phyloP scores from a whole-genome alignment of 371 early-diverging fungal genomes.

The Mucor irregularis region DNA sequence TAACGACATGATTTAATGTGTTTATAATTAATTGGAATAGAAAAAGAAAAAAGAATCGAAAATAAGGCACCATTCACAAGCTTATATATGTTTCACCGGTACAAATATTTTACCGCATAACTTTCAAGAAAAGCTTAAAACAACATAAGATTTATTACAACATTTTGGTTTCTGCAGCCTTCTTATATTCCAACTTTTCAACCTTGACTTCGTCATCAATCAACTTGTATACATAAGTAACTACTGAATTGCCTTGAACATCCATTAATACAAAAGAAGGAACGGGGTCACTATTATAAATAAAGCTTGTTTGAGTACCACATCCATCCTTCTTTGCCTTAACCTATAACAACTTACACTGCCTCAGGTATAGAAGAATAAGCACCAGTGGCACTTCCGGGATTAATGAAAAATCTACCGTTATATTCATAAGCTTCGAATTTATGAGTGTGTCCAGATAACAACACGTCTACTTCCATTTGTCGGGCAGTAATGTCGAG shows the following conservation, averaged over 20 bases:
- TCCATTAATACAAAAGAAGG: conserved; percentile 97
- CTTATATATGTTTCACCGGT: not conserved
- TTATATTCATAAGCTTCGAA: conserved; percentile 91
- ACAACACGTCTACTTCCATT: conserved; percentile 90
- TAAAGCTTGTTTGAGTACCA: no score
- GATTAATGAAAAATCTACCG: conserved; percentile 90
- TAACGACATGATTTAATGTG: conserved; percentile 19
- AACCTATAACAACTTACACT: conserved; percentile 35
- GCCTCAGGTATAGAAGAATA: conserved; percentile 51
- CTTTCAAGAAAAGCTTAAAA: not conserved
- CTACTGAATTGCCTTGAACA: conserved; percentile 74
- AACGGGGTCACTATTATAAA: conserved; percentile 50
- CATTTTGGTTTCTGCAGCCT: conserved; percentile 42
- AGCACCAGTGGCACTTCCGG: conserved; percentile 94
- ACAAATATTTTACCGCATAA: not conserved
- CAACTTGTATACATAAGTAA: conserved; percentile 91
- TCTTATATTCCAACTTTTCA: conserved; percentile 87
- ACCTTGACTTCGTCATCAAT: conserved; percentile 90
- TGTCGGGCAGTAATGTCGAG: conserved; percentile 80
- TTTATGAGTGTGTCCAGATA: conserved; percentile 85
- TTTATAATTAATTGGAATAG: not conserved
- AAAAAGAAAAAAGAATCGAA: conserved; percentile 4
- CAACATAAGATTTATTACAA: conserved; percentile 10
- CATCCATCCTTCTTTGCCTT: no score
- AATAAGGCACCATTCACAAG: not conserved